Conservation (phyloP, 2,329 filamentous ascomycete genomes). For the Diaporthe amygdali region DNA sequence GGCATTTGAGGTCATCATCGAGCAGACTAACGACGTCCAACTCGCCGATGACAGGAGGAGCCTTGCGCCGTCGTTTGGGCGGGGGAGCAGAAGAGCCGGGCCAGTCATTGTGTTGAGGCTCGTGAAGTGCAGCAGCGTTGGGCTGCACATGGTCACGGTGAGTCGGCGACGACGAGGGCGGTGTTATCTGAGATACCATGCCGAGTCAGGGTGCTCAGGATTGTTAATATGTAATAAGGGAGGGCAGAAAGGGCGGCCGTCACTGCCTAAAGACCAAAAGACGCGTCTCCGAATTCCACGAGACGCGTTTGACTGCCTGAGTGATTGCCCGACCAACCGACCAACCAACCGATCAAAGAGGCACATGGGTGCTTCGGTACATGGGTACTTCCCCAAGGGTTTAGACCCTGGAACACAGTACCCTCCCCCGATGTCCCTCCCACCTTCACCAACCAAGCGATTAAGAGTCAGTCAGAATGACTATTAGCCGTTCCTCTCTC, state of each 20-base stretch:
- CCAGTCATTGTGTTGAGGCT: neutral
- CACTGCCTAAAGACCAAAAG: neutral
- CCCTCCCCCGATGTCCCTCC: too few relatives aligned
- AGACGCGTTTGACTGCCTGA: neutral
- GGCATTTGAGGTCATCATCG: neutral
- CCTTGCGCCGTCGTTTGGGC: conserved; percentile 12
- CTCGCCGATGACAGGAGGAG: neutral
- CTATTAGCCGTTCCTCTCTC: too few relatives aligned
- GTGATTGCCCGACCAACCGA: too few relatives aligned
- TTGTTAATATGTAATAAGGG: neutral
- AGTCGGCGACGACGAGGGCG: conserved; percentile 20
- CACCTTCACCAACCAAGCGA: neutral
- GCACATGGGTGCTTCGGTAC: neutral
- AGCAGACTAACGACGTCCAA: neutral
- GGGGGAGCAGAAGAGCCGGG: neutral
- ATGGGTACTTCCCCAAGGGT: neutral
- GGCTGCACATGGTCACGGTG: neutral
- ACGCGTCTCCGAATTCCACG: neutral
- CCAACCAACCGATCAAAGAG: too few relatives aligned
- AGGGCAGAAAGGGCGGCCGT: neutral
- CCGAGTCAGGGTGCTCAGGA: neutral
- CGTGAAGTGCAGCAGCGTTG: neutral
- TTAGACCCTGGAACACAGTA: neutral
- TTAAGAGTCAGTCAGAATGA: neutral
- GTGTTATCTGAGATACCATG: conserved; percentile 11